Evolutionary conservation across 139 green algal species (phyloP), one percentile per base, ranked within the genome.

Genomic region (Axilococcus clingmanii): DNA sequence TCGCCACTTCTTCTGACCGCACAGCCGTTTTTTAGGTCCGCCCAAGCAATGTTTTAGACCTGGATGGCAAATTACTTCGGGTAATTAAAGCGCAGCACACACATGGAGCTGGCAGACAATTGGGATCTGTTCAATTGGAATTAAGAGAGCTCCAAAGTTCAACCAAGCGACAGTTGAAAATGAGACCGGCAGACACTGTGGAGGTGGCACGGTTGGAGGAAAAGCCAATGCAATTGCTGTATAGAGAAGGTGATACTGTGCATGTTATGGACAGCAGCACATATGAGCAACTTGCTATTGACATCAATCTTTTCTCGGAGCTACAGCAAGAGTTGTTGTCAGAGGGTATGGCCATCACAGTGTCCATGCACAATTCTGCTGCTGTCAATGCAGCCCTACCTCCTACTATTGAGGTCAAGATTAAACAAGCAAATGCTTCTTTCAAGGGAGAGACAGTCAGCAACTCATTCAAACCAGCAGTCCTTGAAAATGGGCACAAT

Each of bases 51-150:
- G 36, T 77, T 7, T 46, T 75, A 17, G 67, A 75, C 23, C 14
- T 66, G 22, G 61, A 76, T 16, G 69, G 65, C 15, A 46, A 38
- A 23, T 57, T 77, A 34, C 25, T 77, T 40, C 59, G 72, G 25
- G 50, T 77, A 3, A 34, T 66, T 3, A 71, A 65, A 24, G 38
- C 65, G 23, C 4, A 23, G 8, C 47, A 71, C 36, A 59, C 55
- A 0, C 62, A 71, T 25, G 62, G 62, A 12, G 29, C 47, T 33
- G 64, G 48, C 4, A 49, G 69, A 19, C 69, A 77, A 45, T 54
- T 76, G n/a, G 66, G 66, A 8, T 67, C 64, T 38, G 59, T 77
- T 32, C 58, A 72, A 40, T n/a, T 77, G 28, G 66, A 77, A 58
- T 42, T 75, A 40, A 63, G 65, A 5, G 65, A 77, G 32, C n/a